phyloP scores from a whole-genome alignment of 371 early-diverging fungal species.

The Mortierella sp. region DNA sequence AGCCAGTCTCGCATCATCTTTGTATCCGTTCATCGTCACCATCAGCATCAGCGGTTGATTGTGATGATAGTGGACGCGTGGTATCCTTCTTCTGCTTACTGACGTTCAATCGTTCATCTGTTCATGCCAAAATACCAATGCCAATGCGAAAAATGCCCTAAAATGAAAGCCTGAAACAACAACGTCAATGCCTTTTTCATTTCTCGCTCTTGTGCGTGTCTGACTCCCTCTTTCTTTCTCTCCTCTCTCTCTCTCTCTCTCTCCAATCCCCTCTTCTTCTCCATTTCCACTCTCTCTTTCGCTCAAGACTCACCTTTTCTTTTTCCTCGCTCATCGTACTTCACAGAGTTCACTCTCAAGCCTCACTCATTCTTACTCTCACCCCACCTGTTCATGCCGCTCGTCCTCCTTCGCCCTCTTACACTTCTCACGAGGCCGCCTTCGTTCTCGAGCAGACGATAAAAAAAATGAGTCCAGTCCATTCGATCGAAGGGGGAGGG shows the following conservation, averaged over 20 bases:
- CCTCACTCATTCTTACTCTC: not conserved
- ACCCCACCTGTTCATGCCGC: not conserved
- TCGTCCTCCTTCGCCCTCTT: not conserved
- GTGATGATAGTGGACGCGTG: not conserved
- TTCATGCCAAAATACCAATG: not conserved
- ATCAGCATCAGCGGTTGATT: not conserved
- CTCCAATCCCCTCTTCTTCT: not conserved
- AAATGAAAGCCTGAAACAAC: not conserved
- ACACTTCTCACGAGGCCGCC: not conserved
- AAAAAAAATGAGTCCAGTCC: not conserved
- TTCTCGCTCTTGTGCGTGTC: not conserved
- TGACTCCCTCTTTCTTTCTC: not conserved
- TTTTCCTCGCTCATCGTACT: not conserved
- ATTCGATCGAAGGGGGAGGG: not conserved
- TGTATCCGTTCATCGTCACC: not conserved
- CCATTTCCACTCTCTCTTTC: not conserved
- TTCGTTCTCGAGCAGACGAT: not conserved
- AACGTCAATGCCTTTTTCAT: slow-evolving; percentile 5
- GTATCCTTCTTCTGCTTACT: not conserved
- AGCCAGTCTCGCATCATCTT: not conserved
- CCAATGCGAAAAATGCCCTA: not conserved
- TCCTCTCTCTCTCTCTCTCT: not conserved
- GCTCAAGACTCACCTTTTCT: not conserved
- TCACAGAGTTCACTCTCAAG: not conserved
- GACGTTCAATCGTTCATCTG: not conserved